Base-by-base conservation (phyloP, 495 filamentous ascomycete genomes). In the Cercophora samala region DNA sequence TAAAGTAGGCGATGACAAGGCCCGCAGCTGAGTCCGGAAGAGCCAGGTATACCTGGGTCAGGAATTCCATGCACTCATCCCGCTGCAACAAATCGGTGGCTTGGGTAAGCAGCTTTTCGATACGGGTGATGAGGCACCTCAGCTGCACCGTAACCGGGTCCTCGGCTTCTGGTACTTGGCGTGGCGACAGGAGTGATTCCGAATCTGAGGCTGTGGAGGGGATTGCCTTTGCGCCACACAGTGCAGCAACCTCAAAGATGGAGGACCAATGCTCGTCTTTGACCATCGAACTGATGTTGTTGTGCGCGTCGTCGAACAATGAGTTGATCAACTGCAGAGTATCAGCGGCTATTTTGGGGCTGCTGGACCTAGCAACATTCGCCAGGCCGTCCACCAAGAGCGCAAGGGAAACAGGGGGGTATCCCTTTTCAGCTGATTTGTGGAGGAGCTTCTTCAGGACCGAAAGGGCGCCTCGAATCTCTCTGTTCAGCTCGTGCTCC, bases 51-150 rank as follows among this genome's bases (percentile, higher is more conserved):
- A 90, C 81, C 60, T 84, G 80, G 62, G 85, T 78, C 71, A 93
- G 91, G 73, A 94, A 93, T 5, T 84, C 76, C 68, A 93, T 85
- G 24, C 92, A 84, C 29, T 85, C 81, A 62, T 86, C 86, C 61
- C 82, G 82, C 63, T 89, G 87, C 18, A 85, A 70, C 61, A 87
- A 82, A 22, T 86, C 81, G 24, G 69, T 54, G 13, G 64, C 64
- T 26, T 76, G 74, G 6, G 46, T 64, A 18, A 83, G 59, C 58
- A 86, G 69, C 4, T 66, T 68, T 66, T 87, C 84, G 19, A 87
- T 71, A 51, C 78, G 77, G 62, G 67, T 65, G 58, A 83, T 68
- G 21, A 83, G 70, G 25, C 54, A 64, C 42, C 67, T 72, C 51
- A 82, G 46, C 61, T 83, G 77, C 17, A 64, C 58, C n/a, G 72